A percentile compares a stretch with the other conserved stretches of the same genome.
Evolutionary conservation across 306 rosid species (phyloP).

Genomic region (Prunus padus): DNA sequence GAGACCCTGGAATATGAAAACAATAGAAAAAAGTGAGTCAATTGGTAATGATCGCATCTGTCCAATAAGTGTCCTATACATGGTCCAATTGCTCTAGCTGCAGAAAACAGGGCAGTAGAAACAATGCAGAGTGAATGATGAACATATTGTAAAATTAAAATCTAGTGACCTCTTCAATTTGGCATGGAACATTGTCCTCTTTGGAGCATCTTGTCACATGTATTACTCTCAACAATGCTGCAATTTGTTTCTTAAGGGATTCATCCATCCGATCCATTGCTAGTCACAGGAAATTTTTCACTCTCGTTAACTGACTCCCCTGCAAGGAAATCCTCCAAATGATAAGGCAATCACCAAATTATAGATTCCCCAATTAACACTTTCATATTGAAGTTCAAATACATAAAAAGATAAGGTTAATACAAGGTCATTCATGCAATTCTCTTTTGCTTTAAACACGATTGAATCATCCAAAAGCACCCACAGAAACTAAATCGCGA

Average conservation of each 20-base stretch:
- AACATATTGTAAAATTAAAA: neutral
- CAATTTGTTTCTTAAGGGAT: conserved; percentile 37
- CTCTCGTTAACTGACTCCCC: neutral
- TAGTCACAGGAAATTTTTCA: conserved; percentile 24
- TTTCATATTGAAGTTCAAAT: neutral
- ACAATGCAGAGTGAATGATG: neutral
- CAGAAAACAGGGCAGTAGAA: neutral
- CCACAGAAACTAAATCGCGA: neutral
- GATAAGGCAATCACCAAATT: neutral
- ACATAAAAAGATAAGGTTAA: neutral
- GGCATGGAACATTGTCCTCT: conserved; percentile 50
- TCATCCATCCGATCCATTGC: conserved; percentile 35
- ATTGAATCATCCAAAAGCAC: neutral
- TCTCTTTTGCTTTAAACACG: neutral
- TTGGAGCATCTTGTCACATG: conserved; percentile 21
- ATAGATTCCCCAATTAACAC: neutral
- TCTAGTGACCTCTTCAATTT: conserved; percentile 62
- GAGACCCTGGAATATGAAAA: conserved; percentile 54
- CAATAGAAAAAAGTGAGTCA: neutral
- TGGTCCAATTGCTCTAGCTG: too few relatives aligned
- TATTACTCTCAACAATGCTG: conserved; percentile 33
- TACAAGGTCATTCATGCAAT: too few relatives aligned
- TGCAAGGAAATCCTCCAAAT: neutral
- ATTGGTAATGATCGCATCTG: too few relatives aligned
- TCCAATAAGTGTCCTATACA: too few relatives aligned